Evolutionary conservation across 306 rosid species (phyloP).

Genomic region (Cucurbita argyrosperma): DNA sequence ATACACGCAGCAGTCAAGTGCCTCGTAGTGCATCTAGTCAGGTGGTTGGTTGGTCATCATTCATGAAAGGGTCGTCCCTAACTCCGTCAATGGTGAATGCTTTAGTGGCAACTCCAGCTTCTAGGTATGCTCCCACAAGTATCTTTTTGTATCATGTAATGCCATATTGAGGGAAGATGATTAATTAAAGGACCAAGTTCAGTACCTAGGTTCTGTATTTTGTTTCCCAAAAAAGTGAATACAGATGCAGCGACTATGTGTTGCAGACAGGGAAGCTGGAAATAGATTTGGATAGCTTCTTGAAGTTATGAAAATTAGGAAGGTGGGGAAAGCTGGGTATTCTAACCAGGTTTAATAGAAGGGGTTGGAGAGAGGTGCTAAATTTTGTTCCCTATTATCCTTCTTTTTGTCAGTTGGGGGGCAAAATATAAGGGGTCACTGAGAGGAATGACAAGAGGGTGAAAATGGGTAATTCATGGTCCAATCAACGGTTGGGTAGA

Average conservation of each 20-base stretch:
- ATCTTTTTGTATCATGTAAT: constrained; percentile 10
- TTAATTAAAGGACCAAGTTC: not conserved
- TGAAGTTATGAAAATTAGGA: not conserved
- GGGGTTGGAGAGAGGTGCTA: too few relatives aligned
- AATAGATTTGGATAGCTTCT: not conserved
- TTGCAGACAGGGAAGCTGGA: not conserved
- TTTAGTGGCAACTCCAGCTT: constrained; percentile 75
- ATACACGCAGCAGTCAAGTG: constrained; percentile 39
- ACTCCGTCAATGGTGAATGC: constrained; percentile 47
- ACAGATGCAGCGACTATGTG: not conserved
- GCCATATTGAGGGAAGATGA: not conserved
- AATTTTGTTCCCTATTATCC: too few relatives aligned
- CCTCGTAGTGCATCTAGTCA: constrained; percentile 44
- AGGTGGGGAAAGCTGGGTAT: not conserved
- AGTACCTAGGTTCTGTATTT: not conserved
- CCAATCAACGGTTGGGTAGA: too few relatives aligned
- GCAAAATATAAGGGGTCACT: too few relatives aligned
- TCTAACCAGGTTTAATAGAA: too few relatives aligned
- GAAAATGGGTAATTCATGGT: too few relatives aligned
- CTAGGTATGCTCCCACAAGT: constrained; percentile 46
- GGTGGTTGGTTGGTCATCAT: constrained; percentile 59
- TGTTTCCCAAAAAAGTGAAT: not conserved
- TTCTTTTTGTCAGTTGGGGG: too few relatives aligned
- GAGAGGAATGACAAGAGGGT: too few relatives aligned
- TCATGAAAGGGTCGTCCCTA: constrained; percentile 70